Evolutionary conservation across 352 stramenopile genomes (phyloP).

Genomic region (Globisporangium paroecandrum): DNA sequence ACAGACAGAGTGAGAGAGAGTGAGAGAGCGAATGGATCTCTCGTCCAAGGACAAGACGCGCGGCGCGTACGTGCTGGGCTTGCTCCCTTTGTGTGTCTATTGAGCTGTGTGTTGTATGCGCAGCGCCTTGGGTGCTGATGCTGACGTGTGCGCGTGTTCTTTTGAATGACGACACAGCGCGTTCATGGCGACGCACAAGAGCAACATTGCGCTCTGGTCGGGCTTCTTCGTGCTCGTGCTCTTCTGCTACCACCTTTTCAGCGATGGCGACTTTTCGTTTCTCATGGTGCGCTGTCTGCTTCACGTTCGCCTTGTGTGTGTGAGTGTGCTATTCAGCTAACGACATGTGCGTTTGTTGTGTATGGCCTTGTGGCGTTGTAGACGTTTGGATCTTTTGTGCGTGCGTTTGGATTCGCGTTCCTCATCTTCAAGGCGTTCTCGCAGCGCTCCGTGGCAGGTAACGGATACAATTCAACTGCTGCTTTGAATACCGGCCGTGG

Average conservation of each 20-base stretch:
- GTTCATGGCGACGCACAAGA: constrained; percentile 88
- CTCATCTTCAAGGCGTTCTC: constrained; percentile 95
- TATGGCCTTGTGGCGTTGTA: constrained; percentile 23
- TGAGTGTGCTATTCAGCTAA: not conserved
- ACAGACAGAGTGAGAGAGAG: not conserved
- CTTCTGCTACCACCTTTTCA: constrained; percentile 96
- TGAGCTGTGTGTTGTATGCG: not conserved
- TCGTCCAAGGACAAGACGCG: constrained; percentile 53
- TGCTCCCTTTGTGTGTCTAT: not conserved
- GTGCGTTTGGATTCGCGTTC: constrained; percentile 89
- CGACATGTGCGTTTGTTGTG: not conserved
- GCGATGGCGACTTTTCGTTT: constrained; percentile 98
- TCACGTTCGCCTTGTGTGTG: not conserved
- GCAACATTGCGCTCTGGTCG: constrained; percentile 95
- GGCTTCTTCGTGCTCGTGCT: constrained; percentile 93
- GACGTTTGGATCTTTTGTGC: constrained; percentile 89
- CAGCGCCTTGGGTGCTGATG: not conserved
- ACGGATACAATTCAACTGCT: not conserved
- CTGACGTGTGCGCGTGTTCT: not conserved
- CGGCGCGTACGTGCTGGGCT: constrained; percentile 35
- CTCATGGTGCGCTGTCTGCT: constrained; percentile 83
- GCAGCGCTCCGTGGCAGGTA: constrained; percentile 83
- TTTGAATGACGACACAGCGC: constrained; percentile 27
- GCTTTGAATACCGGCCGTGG: not conserved
- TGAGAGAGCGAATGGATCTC: constrained; percentile 30